Evolutionary conservation across 768 basidiomycete species (phyloP), one percentile per base, ranked within the genome.

Genomic region (Rhodotorula sphaerocarpa): DNA sequence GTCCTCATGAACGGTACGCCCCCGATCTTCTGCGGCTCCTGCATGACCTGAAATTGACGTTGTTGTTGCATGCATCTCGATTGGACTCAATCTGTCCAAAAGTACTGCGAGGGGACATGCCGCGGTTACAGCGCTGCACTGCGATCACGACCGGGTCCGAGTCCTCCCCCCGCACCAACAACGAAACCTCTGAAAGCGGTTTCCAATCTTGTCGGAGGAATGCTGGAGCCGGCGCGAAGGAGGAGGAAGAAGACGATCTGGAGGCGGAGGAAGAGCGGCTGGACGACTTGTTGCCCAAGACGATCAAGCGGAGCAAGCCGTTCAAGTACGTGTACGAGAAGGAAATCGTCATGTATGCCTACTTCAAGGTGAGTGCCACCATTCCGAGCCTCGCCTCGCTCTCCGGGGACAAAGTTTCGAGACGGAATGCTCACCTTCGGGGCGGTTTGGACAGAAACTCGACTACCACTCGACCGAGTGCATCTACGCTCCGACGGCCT

Each of bases 271-370:
- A 16, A 6, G 53, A 59, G 16, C 45, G 34, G 11, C 53, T 66
- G 42, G 53, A 50, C 43, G 15, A 23, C 1, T 39, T 46, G n/a
- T 55, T 70, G 7, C 69, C 64, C 25, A 31, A 46, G 72, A 92
- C 90, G 2, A 96, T 97, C 74, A 89, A 85, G 75, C 82, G 95
- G 59, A 91, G 88, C 52, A 99, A 99, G 77, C 95, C 95, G n/a
- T 97, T 99, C 81, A 97, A 96, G 74, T 99, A 97, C 73, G 86
- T 90, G 0, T 97, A 97, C 71, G 95, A 99, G 78, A 99, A 99
- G 77, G 95, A 99, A 77, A 97, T 99, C 36, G 95, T 99, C 66
- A 97, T 99, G 95, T 96, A 97, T 75, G 93, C 93, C 14, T 96
- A 99, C 76, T 96, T 96, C 80, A 96, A 73, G 64, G 66, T 70